A percentile compares a stretch with the other conserved stretches of the same genome.
Evolutionary conservation across 352 stramenopile genomes (phyloP).

Genomic region (Phytophthora fragariaefolia): DNA sequence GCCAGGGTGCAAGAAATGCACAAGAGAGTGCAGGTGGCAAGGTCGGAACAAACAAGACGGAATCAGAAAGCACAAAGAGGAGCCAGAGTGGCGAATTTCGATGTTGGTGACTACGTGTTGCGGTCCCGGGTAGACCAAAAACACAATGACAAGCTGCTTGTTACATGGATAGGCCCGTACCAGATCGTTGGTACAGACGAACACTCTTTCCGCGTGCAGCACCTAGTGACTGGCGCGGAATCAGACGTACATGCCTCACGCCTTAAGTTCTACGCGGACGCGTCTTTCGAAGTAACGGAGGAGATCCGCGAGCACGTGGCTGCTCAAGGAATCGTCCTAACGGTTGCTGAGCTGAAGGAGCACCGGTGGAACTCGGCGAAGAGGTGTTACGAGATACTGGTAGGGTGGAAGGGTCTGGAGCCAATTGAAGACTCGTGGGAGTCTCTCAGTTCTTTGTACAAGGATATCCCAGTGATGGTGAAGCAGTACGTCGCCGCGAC

Average conservation of each 20-base stretch:
- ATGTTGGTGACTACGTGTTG: constrained; percentile 36
- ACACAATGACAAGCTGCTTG: constrained; percentile 29
- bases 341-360: constrained; percentile 14
- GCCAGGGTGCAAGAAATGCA: constrained; percentile 9
- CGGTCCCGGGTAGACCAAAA: constrained; percentile 33
- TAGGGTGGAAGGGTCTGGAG: constrained; percentile 4
- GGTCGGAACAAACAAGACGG: neutral
- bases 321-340: constrained; percentile 29
- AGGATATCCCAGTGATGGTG: constrained; percentile 12
- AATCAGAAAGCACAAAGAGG: constrained; percentile 13
- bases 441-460: constrained; percentile 3
- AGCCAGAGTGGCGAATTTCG: constrained; percentile 15
- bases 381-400: constrained; percentile 6
- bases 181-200: constrained; percentile 17
- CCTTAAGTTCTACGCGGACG: constrained; percentile 43
- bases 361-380: constrained; percentile 9
- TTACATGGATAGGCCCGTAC: constrained; percentile 41
- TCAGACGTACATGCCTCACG: constrained; percentile 33
- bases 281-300: constrained; percentile 27
- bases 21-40: constrained; percentile 1
- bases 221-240: constrained; percentile 16
- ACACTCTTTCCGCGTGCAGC: constrained; percentile 28
- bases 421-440: constrained; percentile 12
- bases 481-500: constrained; percentile 3
- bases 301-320: constrained; percentile 29